Evolutionary conservation across 164 flowering plant genomes (phyloP), one percentile per base, ranked within the genome.

Genomic region (Aristolochia contorta): DNA sequence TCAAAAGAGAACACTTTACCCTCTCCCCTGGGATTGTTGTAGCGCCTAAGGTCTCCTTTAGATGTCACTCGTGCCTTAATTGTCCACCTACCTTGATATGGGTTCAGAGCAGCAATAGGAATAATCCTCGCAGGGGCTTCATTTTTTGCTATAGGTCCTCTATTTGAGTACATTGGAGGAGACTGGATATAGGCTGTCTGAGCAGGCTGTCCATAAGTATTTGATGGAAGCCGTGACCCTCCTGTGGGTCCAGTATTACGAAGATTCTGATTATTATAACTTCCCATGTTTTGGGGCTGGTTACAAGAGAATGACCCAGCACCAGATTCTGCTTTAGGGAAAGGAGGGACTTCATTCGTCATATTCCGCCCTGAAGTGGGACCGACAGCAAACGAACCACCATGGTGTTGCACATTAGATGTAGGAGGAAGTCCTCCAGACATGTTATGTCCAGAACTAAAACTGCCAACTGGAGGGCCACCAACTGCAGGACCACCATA

Each of bases 1-100:
- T 91, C 97, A 77, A 91, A 91, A 18, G 90, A 84, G 61, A 94
- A 91, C 0, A 94, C 97, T 69, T 86, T 85, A 1, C 97, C 99
- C 67, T 86, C 96, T 45, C 96, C 99, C 25, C 86, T 77, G 19
- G 88, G 67, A 75, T 84, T 91, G 56, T 69, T 85, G 67, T 81
- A 94, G 64, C 73, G 83, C 63, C 90, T 78, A 10, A 94, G 85
- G 16, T 83, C 96, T 25, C 83, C 76, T 58, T 94, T 94, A 41
- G 82, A 70, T 16, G 96, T 91, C 18, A 94, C 99, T 63, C 99
- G 77, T 12, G 96, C 99, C 79, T 85, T 94, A 53, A 94, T 83
- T 55, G 96, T 87, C 99, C 99, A 94, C 71, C 86, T 73, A 6
- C 87, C 84, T 67, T 76, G 84, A 71, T 89, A 94, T 1, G 99